A percentile compares a stretch with the other conserved stretches of the same genome.
Evolutionary conservation across 139 green algal species (phyloP).

Genomic region (Tetradesmus obliquus): DNA sequence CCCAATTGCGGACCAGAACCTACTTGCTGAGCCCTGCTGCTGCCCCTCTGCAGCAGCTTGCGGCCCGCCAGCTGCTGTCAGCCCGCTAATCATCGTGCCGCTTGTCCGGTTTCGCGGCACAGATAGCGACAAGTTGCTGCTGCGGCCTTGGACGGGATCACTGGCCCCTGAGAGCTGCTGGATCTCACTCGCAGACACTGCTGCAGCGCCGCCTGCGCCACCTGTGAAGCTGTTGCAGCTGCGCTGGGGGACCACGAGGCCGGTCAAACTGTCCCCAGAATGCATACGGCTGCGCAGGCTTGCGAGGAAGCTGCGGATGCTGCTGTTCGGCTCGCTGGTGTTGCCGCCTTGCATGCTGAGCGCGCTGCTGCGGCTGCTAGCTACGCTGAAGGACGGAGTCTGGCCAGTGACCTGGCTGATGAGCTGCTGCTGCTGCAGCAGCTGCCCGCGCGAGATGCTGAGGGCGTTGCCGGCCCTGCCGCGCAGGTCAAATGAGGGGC

Average conservation of each 20-base stretch:
- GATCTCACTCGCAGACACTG: neutral
- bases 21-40: neutral
- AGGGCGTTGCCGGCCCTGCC: neutral
- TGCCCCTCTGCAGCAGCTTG: neutral
- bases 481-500: neutral
- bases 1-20: slow-evolving; percentile 25
- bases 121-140: neutral
- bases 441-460: neutral
- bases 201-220: neutral
- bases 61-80: neutral
- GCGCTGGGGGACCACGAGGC: neutral
- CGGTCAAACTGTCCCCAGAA: neutral
- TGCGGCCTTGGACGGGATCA: neutral
- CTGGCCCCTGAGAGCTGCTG: neutral
- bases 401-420: neutral
- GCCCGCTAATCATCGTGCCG: neutral
- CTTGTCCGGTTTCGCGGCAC: neutral
- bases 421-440: neutral
- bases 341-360: neutral
- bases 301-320: neutral
- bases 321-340: neutral
- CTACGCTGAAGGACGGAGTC: neutral
- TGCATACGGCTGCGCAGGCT: neutral
- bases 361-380: neutral
- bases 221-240: neutral